phyloP scores from a whole-genome alignment of 2,329 filamentous ascomycete genomes.

The Alternaria sp. region DNA sequence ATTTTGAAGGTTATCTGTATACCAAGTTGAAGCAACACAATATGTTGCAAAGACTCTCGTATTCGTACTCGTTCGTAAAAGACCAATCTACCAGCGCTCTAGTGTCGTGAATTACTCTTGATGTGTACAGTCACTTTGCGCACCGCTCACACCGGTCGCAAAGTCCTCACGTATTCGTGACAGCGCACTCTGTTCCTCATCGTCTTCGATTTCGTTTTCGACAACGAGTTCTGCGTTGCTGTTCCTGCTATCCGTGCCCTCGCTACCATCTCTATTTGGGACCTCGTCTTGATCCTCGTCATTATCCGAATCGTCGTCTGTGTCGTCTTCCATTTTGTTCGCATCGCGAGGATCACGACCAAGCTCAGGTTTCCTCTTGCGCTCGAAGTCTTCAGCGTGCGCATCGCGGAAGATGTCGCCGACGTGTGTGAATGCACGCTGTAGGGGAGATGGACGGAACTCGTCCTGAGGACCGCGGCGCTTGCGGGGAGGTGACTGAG shows the following conservation, averaged over 20 bases:
- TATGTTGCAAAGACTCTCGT: neutral
- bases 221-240: conserved; percentile 8
- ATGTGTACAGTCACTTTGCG: conserved; percentile 9
- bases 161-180: conserved; percentile 27
- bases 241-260: neutral
- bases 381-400: conserved; percentile 91
- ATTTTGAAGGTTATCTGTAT: neutral
- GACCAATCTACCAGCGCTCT: neutral
- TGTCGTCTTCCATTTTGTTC: conserved; percentile 47
- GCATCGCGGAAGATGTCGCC: conserved; percentile 79
- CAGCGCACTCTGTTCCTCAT: conserved; percentile 27
- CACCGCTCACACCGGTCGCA: conserved; percentile 19
- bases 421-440: conserved; percentile 60
- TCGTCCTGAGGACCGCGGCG: conserved; percentile 34
- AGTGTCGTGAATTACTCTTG: neutral
- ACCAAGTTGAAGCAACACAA: neutral
- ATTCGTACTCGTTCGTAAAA: neutral
- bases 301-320: conserved; percentile 27
- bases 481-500: conserved; percentile 26
- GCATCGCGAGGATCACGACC: conserved; percentile 41
- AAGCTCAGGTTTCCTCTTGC: conserved; percentile 67
- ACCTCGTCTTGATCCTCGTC: conserved; percentile 8
- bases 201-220: conserved; percentile 18
- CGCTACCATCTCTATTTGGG: neutral
- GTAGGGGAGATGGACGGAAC: conserved; percentile 45